phyloP scores from a whole-genome alignment of 2,329 filamentous ascomycete genomes.

The Penicillium sp. region DNA sequence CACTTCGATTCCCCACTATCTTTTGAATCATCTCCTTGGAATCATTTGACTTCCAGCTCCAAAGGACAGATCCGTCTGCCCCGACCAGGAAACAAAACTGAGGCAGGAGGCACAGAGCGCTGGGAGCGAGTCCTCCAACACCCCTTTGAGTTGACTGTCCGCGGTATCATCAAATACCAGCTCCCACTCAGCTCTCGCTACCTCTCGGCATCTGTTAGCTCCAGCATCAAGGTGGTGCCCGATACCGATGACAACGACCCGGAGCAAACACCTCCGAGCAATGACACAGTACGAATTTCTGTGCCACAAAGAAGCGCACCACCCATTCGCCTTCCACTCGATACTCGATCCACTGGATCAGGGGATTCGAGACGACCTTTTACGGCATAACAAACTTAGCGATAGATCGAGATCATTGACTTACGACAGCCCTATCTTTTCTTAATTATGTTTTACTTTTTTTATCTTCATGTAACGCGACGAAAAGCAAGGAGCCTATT shows the following conservation, averaged over 20 bases:
- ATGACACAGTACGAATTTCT: slow-evolving; percentile 24
- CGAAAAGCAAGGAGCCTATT: slow-evolving; percentile 7
- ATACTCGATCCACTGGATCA: slow-evolving; percentile 7
- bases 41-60: slow-evolving; percentile 61
- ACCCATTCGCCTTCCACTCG: slow-evolving; percentile 9
- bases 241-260: slow-evolving; percentile 24
- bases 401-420: slow-evolving; percentile 20
- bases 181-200: slow-evolving; percentile 51
- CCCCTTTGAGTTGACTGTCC: slow-evolving; percentile 85
- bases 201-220: slow-evolving; percentile 43
- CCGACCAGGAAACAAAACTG: slow-evolving; percentile 79
- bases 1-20: slow-evolving; percentile 78
- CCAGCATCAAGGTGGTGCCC: slow-evolving; percentile 35
- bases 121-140: slow-evolving; percentile 89
- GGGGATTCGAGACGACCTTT: slow-evolving; percentile 21
- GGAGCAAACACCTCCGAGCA: slow-evolving; percentile 16
- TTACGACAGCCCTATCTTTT: slow-evolving; percentile 17
- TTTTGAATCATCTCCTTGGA: slow-evolving; percentile 84
- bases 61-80: slow-evolving; percentile 73
- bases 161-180: slow-evolving; percentile 79
- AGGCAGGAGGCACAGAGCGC: slow-evolving; percentile 67
- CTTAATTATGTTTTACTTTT: slow-evolving; percentile 4
- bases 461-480: slow-evolving; percentile 13
- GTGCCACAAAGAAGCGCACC: slow-evolving; percentile 3
- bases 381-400: slow-evolving; percentile 23